Conservation (phyloP, 2,329 filamentous ascomycete genomes). For the Fusarium incarnatum region DNA sequence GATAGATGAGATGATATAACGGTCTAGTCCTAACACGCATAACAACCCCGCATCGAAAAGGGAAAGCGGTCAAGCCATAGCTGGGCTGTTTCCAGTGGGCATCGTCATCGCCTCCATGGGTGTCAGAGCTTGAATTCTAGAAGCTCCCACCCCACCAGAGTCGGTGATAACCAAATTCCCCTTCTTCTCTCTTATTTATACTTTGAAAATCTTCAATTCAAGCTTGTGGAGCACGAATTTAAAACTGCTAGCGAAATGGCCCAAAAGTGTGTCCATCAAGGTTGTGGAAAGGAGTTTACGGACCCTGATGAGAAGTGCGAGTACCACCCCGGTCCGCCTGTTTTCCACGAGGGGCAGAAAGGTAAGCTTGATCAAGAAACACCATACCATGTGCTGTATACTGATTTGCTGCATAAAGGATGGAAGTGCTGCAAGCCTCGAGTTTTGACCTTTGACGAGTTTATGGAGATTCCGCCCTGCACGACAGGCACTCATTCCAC, state of each 20-base stretch:
- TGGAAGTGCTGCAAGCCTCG: constrained; percentile 99
- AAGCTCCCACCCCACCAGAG: constrained; percentile 54
- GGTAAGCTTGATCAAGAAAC: constrained; percentile 64
- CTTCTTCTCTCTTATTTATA: constrained; percentile 4
- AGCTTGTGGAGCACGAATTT: constrained; percentile 5
- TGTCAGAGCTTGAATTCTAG: constrained; percentile 51
- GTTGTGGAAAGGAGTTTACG: constrained; percentile 89
- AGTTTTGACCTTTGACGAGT: constrained; percentile 97
- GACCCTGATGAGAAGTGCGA: constrained; percentile 85
- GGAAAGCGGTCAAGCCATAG: constrained; percentile 52
- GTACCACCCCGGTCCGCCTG: constrained; percentile 92
- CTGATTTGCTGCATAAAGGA: constrained; percentile 64
- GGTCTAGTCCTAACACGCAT: constrained; percentile 2
- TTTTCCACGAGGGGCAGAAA: constrained; percentile 99
- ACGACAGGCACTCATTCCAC: constrained; percentile 93
- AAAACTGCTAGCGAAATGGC: constrained; percentile 62
- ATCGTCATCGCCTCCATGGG: constrained; percentile 44
- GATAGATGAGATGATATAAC: not conserved
- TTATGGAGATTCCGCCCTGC: constrained; percentile 91
- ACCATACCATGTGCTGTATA: not conserved
- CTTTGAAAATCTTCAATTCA: constrained; percentile 10
- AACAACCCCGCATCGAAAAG: constrained; percentile 48
- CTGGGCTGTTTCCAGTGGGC: constrained; percentile 21
- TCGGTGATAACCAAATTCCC: constrained; percentile 22
- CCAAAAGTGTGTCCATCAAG: constrained; percentile 94